phyloP scores from a whole-genome alignment of 495 filamentous ascomycete genomes.

The Peziza echinospora region DNA sequence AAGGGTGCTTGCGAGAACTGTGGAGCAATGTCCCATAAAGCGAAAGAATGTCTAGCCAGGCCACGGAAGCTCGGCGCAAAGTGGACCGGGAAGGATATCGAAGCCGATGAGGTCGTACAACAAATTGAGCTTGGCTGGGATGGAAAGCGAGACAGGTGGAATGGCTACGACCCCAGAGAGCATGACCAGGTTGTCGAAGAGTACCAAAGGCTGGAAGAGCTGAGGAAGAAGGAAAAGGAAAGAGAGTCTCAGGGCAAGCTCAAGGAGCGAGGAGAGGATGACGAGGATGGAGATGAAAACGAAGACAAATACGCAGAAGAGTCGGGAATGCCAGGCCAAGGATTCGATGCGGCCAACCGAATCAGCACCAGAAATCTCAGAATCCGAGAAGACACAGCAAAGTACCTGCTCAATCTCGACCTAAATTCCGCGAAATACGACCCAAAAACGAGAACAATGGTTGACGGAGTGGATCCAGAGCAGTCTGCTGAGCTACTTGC shows the following conservation, averaged over 20 bases:
- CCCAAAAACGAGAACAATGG: constrained; percentile 82
- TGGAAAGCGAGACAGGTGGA: constrained; percentile 96
- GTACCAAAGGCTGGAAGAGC: constrained; percentile 53
- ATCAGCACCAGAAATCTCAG: constrained; percentile 66
- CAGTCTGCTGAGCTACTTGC: constrained; percentile 71
- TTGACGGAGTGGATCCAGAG: constrained; percentile 55
- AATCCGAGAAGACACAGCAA: constrained; percentile 92
- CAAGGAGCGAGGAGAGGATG: constrained; percentile 19
- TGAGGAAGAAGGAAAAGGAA: constrained; percentile 1
- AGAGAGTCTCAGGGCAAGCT: neutral
- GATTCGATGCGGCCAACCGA: constrained; percentile 28
- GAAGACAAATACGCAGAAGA: constrained; percentile 80
- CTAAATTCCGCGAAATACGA: constrained; percentile 96
- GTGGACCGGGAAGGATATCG: constrained; percentile 82
- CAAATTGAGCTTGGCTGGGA: constrained; percentile 81
- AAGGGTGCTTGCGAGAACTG: constrained; percentile 98
- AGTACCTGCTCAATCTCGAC: constrained; percentile 86
- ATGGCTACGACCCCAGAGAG: constrained; percentile 78
- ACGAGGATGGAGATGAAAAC: constrained; percentile 33
- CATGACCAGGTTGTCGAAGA: constrained; percentile 71
- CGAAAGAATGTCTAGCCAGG: constrained; percentile 76
- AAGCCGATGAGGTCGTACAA: constrained; percentile 75
- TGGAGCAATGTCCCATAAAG: constrained; percentile 87
- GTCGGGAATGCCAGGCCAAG: constrained; percentile 89
- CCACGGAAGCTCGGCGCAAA: constrained; percentile 78